These are phyloP conservation scores for Candida andamanensis DNA, from an alignment of 805 yeast genomes.

Conservation along the genomic window DNA sequence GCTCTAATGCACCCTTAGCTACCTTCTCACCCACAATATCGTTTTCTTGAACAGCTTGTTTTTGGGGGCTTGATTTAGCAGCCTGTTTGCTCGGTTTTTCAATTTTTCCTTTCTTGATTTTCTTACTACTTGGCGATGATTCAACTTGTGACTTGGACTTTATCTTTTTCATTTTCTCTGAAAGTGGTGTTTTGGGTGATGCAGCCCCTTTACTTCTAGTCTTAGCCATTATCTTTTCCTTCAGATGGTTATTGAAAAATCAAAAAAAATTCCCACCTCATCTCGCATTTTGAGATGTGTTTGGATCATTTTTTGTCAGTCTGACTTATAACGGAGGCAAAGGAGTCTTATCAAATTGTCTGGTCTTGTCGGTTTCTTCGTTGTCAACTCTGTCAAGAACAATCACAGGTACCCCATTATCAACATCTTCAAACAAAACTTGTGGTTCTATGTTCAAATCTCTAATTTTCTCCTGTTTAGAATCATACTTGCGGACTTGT, in stretches of 20 bases:
- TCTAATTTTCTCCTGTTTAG: slow-evolving; percentile 7
- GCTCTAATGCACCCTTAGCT: slow-evolving; percentile 50
- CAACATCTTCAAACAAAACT: slow-evolving; percentile 32
- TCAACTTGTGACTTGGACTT: slow-evolving; percentile 16
- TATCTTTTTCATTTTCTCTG: slow-evolving; percentile 20
- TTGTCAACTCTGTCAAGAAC: slow-evolving; percentile 27
- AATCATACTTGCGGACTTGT: slow-evolving; percentile 25
- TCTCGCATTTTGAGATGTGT: too few species aligned
- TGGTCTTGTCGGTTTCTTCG: slow-evolving; percentile 5
- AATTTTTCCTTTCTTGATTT: slow-evolving; percentile 15
- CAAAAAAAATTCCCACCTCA: slow-evolving; percentile 13
- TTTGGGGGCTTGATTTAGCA: slow-evolving; percentile 31
- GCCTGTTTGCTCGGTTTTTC: slow-evolving; percentile 11
- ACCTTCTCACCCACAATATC: slow-evolving; percentile 16
- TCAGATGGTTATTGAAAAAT: background rate
- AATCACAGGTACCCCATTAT: slow-evolving; percentile 38
- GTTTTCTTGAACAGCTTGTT: slow-evolving; percentile 1
- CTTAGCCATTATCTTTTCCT: too few species aligned
- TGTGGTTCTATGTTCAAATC: slow-evolving; percentile 28
- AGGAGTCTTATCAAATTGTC: slow-evolving; percentile 26
- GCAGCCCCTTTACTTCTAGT: slow-evolving; percentile 26
- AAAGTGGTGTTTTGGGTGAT: slow-evolving; percentile 21
- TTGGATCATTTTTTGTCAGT: too few species aligned
- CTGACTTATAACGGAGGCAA: slow-evolving; percentile 24
- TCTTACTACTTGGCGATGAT: slow-evolving; percentile 20